A percentile compares a stretch with the other conserved stretches of the same genome.
Conservation (phyloP, 1,139 yeast genomes). For the Pichia sp. region DNA sequence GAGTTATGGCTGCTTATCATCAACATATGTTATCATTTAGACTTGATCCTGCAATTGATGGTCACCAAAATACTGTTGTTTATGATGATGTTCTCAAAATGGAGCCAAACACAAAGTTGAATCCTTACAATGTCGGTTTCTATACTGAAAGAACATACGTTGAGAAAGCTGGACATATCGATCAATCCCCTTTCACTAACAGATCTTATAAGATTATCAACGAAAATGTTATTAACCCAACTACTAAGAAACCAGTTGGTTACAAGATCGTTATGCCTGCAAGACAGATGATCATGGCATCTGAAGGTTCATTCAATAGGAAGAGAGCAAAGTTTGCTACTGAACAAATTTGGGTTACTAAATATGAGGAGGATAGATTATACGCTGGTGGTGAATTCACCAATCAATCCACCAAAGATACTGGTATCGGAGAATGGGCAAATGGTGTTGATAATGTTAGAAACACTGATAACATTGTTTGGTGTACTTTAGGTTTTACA, state of each 20-base stretch:
- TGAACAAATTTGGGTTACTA: constrained; percentile 71
- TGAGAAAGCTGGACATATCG: constrained; percentile 67
- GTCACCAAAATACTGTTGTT: constrained; percentile 71
- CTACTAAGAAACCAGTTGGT: constrained; percentile 72
- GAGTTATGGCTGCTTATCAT: constrained; percentile 83
- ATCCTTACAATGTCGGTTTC: constrained; percentile 74
- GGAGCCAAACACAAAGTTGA: constrained; percentile 48
- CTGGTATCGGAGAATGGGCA: constrained; percentile 60
- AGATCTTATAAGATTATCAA: constrained; percentile 75
- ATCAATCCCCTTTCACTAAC: constrained; percentile 69
- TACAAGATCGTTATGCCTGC: constrained; percentile 77
- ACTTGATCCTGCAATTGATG: constrained; percentile 83
- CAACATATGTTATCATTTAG: constrained; percentile 82
- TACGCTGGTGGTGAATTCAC: constrained; percentile 78
- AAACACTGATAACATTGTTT: constrained; percentile 72
- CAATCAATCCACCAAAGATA: constrained; percentile 59
- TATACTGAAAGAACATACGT: constrained; percentile 55
- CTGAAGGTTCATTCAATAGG: constrained; percentile 51
- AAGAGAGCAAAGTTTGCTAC: constrained; percentile 69
- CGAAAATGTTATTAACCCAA: constrained; percentile 69
- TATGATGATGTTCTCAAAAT: constrained; percentile 67
- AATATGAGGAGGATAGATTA: constrained; percentile 59
- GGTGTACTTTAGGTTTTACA: constrained; percentile 85
- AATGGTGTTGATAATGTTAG: constrained; percentile 61
- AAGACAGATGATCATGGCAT: constrained; percentile 67